Conservation (phyloP, 2,329 filamentous ascomycete species). For the Phialophora macrospora region DNA sequence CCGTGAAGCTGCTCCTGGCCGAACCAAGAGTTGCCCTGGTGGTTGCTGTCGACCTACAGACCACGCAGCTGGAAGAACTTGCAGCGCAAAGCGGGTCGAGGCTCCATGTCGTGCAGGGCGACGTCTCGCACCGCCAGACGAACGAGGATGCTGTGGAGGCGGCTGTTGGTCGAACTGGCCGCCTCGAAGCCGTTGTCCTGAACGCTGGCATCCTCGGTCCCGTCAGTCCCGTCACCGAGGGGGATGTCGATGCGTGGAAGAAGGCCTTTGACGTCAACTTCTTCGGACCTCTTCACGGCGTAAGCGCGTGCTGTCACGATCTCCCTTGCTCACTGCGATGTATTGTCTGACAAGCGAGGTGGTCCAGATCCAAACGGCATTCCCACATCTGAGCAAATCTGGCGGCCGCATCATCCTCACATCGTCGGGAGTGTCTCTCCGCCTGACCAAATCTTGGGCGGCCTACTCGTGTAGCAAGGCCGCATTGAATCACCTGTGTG, state of each 20-base stretch:
- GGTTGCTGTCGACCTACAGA: conserved; percentile 10
- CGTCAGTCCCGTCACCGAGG: conserved; percentile 7
- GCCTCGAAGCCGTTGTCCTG: conserved; percentile 17
- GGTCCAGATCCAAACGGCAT: conserved; percentile 9
- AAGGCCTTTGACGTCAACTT: conserved; percentile 24
- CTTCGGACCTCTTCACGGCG: background rate
- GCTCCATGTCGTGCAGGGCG: conserved; percentile 14
- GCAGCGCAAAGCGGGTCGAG: background rate
- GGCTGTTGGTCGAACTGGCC: background rate
- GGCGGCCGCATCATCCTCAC: conserved; percentile 15
- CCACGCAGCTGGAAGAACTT: conserved; percentile 4
- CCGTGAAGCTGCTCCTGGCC: conserved; percentile 5
- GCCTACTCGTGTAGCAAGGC: conserved; percentile 10
- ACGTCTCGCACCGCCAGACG: conserved; percentile 7
- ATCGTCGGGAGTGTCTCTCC: conserved; percentile 7
- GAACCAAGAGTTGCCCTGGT: conserved; percentile 1
- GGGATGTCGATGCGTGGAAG: conserved; percentile 10
- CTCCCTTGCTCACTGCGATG: background rate
- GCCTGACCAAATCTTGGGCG: background rate
- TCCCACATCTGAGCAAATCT: conserved; percentile 12
- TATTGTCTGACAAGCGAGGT: background rate
- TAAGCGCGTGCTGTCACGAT: background rate
- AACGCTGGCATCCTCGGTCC: conserved; percentile 25
- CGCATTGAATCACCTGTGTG: conserved; percentile 13
- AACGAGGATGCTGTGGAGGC: conserved; percentile 11